Evolutionary conservation across 2,329 filamentous ascomycete species (phyloP), one percentile per base, ranked within the genome.

Genomic region (Fusarium hostae): DNA sequence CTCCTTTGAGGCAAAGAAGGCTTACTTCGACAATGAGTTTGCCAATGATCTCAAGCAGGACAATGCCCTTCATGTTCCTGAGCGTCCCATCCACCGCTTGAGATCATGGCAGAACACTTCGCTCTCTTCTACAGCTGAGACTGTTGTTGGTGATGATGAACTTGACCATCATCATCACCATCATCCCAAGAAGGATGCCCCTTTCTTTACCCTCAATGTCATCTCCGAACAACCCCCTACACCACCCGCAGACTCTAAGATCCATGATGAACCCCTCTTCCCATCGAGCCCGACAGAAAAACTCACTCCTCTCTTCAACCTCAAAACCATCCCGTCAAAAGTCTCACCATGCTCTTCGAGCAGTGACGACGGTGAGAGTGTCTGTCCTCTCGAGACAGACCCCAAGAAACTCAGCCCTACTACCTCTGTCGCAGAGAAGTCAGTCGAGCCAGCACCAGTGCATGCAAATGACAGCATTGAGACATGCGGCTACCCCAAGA

Each of bases 401-500:
- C 50, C 43, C 4, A 30, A 50, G 7, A 52, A 41, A 10, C 15
- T 4, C 3, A 22, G 5, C 9, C 35, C 54, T 32, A 6, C n/a
- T 9, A 16, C 34, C 0, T 35, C 48, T 16, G 43, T 37, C 6
- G 9, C 32, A 1, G 56, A 61, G 16, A 56, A 55, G 9, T 35
- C 26, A 2, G 32, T 41, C 1, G 34, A 55, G 0, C 20, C 40
- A 9, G 22, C 62, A 2, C 47, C 47, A 26, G 22, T 26, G 2
- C 37, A 51, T 24, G 20, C 35, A 22, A 63, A 47, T 12, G 44
- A 71, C 44, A 71, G 59, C 5, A 44, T 72, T 10, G 67, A 73
- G 20, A 47, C 63, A 39, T 75, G 63, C 12, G 59, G 59, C 2
- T 75, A 75, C 9, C 72, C 70, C 8, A 10, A 44, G 7, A 69